Percentiles rank a stretch among this genome's conserved stretches.
phyloP scores from a whole-genome alignment of 139 green algal species.

The Closterium sp. region DNA sequence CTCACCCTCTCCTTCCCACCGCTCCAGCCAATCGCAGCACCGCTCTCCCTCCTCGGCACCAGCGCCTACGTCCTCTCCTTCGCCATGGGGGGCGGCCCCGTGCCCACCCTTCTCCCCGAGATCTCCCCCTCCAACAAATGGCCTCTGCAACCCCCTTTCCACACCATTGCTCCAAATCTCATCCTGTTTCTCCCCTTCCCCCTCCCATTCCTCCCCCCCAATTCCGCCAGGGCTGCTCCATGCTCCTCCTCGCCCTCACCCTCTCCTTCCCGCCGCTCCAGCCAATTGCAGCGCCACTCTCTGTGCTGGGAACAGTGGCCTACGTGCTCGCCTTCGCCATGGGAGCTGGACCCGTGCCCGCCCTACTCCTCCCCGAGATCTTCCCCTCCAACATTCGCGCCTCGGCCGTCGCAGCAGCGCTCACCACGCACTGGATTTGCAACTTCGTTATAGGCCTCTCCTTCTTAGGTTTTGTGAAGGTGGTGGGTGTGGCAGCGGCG shows the following conservation, averaged over 20 bases:
- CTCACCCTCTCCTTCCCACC: conserved; percentile 17
- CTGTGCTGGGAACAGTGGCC: conserved; percentile 28
- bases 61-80: conserved; percentile 85
- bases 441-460: conserved; percentile 84
- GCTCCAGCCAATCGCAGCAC: conserved; percentile 20
- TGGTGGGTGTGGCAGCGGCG: conserved; percentile 61
- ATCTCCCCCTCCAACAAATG: conserved; percentile 75
- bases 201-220: background rate
- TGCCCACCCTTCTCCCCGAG: conserved; percentile 91
- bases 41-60: conserved; percentile 28
- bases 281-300: conserved; percentile 21
- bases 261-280: conserved; percentile 26
- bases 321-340: conserved; percentile 91
- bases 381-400: conserved; percentile 74
- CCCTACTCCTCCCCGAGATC: conserved; percentile 89
- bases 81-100: conserved; percentile 83
- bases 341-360: conserved; percentile 86
- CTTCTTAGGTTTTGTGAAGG: conserved; percentile 66
- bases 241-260: conserved; percentile 2
- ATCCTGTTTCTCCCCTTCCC: background rate
- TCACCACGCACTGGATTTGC: conserved; percentile 45
- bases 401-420: conserved; percentile 32
- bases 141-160: conserved; percentile 52
- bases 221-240: background rate
- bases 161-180: background rate